A percentile compares a stretch with the other conserved stretches of the same genome.
These are phyloP conservation scores for Elsinoe perseae DNA, from an alignment of 2,329 filamentous ascomycete genomes.

Conservation along the genomic window DNA sequence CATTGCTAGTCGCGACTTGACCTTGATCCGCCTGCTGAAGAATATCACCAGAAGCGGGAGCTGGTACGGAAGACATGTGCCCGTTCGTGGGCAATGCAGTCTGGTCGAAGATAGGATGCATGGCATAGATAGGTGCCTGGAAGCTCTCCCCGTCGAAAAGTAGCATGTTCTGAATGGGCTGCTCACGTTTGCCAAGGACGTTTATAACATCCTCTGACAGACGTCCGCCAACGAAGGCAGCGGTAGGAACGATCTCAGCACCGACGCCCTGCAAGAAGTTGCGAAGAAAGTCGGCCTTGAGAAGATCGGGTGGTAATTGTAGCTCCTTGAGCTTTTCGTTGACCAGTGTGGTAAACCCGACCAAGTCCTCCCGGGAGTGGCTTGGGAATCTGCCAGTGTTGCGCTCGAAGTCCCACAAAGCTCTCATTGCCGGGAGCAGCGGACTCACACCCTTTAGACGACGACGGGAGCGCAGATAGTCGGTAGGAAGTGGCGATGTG, in stretches of 20 bases:
- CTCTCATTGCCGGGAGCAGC: conserved; percentile 74
- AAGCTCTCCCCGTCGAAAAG: conserved; percentile 81
- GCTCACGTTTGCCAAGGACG: conserved; percentile 80
- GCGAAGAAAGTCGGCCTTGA: conserved; percentile 58
- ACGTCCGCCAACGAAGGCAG: conserved; percentile 81
- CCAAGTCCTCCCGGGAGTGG: conserved; percentile 57
- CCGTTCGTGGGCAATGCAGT: not conserved
- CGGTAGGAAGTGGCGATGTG: conserved; percentile 59
- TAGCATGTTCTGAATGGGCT: conserved; percentile 91
- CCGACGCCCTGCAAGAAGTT: conserved; percentile 81
- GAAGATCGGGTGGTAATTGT: conserved; percentile 37
- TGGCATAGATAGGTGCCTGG: conserved; percentile 63
- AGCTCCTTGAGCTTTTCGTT: conserved; percentile 68
- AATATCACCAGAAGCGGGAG: too few species aligned
- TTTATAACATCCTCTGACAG: conserved; percentile 97
- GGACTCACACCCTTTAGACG: conserved; percentile 71
- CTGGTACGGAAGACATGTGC: not conserved
- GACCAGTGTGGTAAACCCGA: conserved; percentile 67
- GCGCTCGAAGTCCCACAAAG: conserved; percentile 76
- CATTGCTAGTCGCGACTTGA: not conserved
- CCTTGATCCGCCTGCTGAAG: not conserved
- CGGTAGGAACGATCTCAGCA: conserved; percentile 76
- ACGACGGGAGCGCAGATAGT: conserved; percentile 61
- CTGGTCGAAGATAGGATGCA: conserved; percentile 19
- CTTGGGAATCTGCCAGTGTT: conserved; percentile 37